These are phyloP conservation scores for Trichoderma arundinaceum DNA, from an alignment of 2,329 filamentous ascomycete genomes.

Conservation along the genomic window DNA sequence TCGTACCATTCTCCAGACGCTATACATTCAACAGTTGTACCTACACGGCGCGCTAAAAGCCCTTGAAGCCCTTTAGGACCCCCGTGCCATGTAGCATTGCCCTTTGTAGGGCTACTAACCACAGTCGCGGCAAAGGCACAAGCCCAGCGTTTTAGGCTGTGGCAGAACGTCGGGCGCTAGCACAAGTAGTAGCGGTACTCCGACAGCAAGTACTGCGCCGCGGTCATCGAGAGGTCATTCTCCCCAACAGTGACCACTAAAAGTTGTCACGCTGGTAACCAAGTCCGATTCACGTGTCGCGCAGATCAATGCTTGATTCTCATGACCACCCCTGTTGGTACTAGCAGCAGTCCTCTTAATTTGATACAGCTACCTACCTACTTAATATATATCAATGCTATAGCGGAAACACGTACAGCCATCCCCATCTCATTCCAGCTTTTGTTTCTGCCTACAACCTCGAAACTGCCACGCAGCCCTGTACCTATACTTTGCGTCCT, in stretches of 20 bases:
- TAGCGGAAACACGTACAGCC: background rate
- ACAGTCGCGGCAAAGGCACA: no score
- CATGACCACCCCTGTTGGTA: slow-evolving; percentile 13
- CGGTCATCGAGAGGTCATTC: slow-evolving; percentile 14
- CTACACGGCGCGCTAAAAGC: background rate
- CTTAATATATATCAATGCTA: background rate
- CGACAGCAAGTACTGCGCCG: background rate
- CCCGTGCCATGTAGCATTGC: no score
- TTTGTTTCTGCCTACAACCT: no score
- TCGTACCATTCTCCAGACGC: background rate
- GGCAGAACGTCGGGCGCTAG: slow-evolving; percentile 13
- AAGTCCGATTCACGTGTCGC: slow-evolving; percentile 19
- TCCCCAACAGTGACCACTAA: slow-evolving; percentile 3
- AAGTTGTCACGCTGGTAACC: slow-evolving; percentile 16
- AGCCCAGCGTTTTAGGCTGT: background rate
- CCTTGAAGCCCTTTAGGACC: background rate
- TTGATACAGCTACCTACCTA: background rate
- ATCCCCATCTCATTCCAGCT: no score
- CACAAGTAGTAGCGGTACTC: slow-evolving; percentile 17
- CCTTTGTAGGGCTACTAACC: no score
- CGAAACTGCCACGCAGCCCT: no score
- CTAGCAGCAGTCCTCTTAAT: background rate
- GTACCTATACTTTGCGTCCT: background rate
- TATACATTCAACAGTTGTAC: background rate
- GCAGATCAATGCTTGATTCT: slow-evolving; percentile 23